These are phyloP conservation scores for Niveomyces coronatus DNA, from an alignment of 2,329 filamentous ascomycete species.

Conservation along the genomic window DNA sequence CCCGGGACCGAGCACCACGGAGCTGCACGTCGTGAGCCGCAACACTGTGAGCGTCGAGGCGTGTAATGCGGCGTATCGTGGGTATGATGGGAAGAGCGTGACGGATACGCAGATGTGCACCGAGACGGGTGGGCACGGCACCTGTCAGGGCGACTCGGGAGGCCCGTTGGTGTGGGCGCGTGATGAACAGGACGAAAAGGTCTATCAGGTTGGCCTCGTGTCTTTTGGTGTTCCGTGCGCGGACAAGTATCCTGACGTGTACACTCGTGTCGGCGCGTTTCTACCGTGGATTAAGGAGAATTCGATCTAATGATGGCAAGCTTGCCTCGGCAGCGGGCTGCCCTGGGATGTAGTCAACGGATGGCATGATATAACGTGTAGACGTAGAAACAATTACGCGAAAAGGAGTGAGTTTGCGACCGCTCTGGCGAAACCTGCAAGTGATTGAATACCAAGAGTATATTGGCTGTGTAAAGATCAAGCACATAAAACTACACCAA, in stretches of 20 bases:
- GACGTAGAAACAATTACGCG: too few relatives aligned
- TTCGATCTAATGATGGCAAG: neutral
- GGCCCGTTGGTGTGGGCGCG: constrained; percentile 1
- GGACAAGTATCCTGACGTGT: constrained; percentile 1
- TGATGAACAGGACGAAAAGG: neutral
- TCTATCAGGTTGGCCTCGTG: constrained; percentile 1
- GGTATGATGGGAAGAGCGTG: neutral
- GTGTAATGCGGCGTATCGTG: neutral
- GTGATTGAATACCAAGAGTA: too few relatives aligned
- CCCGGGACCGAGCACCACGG: neutral
- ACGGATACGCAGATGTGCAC: constrained; percentile 4
- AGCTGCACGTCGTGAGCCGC: neutral
- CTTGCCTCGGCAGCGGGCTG: too few relatives aligned
- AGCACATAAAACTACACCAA: too few relatives aligned
- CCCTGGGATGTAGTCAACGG: too few relatives aligned
- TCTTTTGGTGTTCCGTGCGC: constrained; percentile 5
- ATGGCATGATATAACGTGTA: too few relatives aligned
- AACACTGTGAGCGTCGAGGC: neutral
- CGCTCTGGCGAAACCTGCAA: too few relatives aligned
- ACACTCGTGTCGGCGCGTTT: neutral
- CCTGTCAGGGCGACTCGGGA: constrained; percentile 5
- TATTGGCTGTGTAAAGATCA: too few relatives aligned
- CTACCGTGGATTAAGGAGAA: constrained; percentile 3
- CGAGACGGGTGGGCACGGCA: neutral
- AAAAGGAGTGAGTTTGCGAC: too few relatives aligned